Evolutionary conservation across 1,139 yeast genomes (phyloP).

Genomic region (Scheffersomyces quercinus): DNA sequence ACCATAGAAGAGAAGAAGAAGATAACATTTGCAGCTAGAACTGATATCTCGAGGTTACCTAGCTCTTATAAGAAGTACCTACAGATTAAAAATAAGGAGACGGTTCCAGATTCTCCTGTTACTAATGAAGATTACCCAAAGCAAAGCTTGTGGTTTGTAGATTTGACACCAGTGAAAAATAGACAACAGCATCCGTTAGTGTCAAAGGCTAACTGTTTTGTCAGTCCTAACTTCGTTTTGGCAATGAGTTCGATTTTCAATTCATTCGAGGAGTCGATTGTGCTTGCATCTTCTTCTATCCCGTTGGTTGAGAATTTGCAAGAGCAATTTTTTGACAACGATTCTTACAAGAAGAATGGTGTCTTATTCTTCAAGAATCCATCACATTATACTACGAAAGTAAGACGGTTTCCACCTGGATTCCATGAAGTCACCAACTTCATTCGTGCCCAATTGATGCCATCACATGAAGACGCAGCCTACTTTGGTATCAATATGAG

Average conservation of each 20-base stretch:
- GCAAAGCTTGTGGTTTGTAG: constrained; percentile 32
- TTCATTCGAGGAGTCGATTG: constrained; percentile 31
- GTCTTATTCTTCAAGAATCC: constrained; percentile 28
- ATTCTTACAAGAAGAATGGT: constrained; percentile 24
- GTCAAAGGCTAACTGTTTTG: constrained; percentile 10
- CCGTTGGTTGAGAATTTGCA: constrained; percentile 24
- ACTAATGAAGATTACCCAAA: constrained; percentile 19
- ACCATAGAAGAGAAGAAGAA: constrained; percentile 16
- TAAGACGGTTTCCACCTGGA: constrained; percentile 25
- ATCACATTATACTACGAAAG: constrained; percentile 21
- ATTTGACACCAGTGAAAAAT: constrained; percentile 18
- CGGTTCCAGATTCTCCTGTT: background rate
- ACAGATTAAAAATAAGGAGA: too few relatives aligned
- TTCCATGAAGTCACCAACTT: constrained; percentile 32
- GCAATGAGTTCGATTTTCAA: constrained; percentile 29
- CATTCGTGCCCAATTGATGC: constrained; percentile 24
- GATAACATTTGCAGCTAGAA: constrained; percentile 22
- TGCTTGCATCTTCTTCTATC: constrained; percentile 26
- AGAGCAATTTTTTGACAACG: constrained; percentile 16
- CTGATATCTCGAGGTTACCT: constrained; percentile 10
- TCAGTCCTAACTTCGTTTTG: constrained; percentile 20
- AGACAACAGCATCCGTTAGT: constrained; percentile 14
- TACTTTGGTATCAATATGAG: constrained; percentile 19
- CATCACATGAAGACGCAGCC: constrained; percentile 19
- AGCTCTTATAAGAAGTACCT: background rate